Evolutionary conservation across 495 filamentous ascomycete species (phyloP).

Genomic region (Xylaria telfairii): DNA sequence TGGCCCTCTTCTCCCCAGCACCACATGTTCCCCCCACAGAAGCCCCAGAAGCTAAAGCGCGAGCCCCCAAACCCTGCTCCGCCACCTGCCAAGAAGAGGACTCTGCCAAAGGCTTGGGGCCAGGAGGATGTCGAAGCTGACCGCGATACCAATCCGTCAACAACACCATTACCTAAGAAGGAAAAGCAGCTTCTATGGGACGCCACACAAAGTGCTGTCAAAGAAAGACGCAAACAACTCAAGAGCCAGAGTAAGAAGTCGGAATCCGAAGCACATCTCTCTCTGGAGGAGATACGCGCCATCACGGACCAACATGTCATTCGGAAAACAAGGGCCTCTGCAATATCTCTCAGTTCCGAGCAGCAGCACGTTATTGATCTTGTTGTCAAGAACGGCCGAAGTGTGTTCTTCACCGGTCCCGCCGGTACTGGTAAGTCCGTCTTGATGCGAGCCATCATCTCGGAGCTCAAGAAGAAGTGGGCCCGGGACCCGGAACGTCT

Average conservation of each 20-base stretch:
- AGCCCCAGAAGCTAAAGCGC: constrained; percentile 40
- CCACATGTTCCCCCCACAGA: constrained; percentile 33
- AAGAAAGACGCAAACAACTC: constrained; percentile 79
- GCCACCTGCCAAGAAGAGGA: constrained; percentile 39
- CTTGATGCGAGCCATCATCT: constrained; percentile 87
- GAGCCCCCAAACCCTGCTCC: constrained; percentile 34
- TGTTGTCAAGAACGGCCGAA: constrained; percentile 75
- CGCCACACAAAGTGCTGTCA: constrained; percentile 77
- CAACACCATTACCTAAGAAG: constrained; percentile 46
- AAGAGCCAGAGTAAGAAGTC: constrained; percentile 62
- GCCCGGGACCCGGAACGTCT: constrained; percentile 76
- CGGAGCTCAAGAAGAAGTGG: constrained; percentile 76
- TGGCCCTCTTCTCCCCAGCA: constrained; percentile 44
- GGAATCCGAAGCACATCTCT: constrained; percentile 35
- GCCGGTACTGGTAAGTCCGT: constrained; percentile 98
- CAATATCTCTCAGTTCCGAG: constrained; percentile 80
- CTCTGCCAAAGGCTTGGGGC: constrained; percentile 40
- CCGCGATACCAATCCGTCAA: constrained; percentile 37
- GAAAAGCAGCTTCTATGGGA: constrained; percentile 68
- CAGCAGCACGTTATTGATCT: constrained; percentile 82
- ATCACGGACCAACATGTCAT: constrained; percentile 46
- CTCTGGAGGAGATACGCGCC: constrained; percentile 41
- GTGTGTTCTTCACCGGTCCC: constrained; percentile 97
- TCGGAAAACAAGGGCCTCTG: constrained; percentile 53
- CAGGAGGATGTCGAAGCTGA: constrained; percentile 25